Conservation (phyloP, 345 rosid species). For the Luvunga scandens region DNA sequence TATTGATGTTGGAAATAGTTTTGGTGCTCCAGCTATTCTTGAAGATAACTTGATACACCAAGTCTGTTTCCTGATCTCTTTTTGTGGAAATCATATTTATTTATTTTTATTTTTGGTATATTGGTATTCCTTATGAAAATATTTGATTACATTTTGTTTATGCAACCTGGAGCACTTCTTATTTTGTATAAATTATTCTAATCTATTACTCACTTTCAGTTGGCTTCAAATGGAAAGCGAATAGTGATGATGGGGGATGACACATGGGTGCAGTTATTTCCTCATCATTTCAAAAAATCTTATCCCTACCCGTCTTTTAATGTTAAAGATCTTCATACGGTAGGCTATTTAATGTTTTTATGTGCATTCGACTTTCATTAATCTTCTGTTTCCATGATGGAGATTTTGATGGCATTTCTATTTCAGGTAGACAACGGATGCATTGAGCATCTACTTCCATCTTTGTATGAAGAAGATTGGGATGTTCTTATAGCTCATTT, state of each 20-base stretch:
- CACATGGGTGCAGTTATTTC: slow-evolving; percentile 91
- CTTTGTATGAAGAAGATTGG: slow-evolving; percentile 78
- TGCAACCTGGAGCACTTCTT: neutral
- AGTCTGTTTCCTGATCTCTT: slow-evolving; percentile 32
- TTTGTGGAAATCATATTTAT: neutral
- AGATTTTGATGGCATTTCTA: neutral
- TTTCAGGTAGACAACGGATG: slow-evolving; percentile 92
- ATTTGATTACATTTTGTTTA: neutral
- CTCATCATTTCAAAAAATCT: slow-evolving; percentile 75
- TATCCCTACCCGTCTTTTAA: slow-evolving; percentile 93
- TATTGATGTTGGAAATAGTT: slow-evolving; percentile 88
- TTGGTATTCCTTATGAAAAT: neutral
- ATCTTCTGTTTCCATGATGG: neutral
- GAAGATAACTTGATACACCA: slow-evolving; percentile 84
- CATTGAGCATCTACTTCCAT: slow-evolving; percentile 70
- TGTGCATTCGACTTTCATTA: neutral
- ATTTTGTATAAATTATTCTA: slow-evolving; percentile 1
- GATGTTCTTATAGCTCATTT: slow-evolving; percentile 96
- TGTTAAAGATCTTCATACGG: slow-evolving; percentile 90
- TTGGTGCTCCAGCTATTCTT: slow-evolving; percentile 90
- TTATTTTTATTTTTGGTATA: neutral
- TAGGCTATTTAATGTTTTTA: slow-evolving; percentile 28
- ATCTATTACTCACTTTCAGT: slow-evolving; percentile 30
- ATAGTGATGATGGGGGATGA: slow-evolving; percentile 97
- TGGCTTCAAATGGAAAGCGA: slow-evolving; percentile 73